phyloP scores from a whole-genome alignment of 371 early-diverging fungal species.

The Mortierella sp. region DNA sequence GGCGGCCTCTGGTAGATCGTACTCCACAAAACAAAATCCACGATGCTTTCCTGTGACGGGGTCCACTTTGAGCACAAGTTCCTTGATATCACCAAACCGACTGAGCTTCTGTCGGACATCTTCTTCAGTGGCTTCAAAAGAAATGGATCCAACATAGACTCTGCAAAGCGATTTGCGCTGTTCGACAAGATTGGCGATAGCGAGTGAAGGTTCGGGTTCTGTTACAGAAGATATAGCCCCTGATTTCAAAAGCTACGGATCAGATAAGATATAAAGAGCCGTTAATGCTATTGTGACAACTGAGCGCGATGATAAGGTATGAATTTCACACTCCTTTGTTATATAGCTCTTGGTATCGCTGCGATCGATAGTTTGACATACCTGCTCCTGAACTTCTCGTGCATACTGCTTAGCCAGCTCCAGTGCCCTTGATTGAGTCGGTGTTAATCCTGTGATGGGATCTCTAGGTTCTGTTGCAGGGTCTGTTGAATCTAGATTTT shows the following conservation, averaged over 20 bases:
- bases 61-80: slow-evolving; percentile 81
- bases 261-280: neutral
- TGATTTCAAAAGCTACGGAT: slow-evolving; percentile 29
- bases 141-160: slow-evolving; percentile 87
- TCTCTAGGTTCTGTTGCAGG: slow-evolving; percentile 23
- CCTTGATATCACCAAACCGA: slow-evolving; percentile 80
- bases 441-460: slow-evolving; percentile 36
- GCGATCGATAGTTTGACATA: slow-evolving; percentile 1
- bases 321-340: neutral
- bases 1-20: slow-evolving; percentile 86
- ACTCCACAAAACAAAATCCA: slow-evolving; percentile 91
- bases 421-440: slow-evolving; percentile 23
- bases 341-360: neutral
- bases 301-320: neutral
- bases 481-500: slow-evolving; percentile 13
- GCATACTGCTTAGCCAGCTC: slow-evolving; percentile 47
- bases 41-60: slow-evolving; percentile 81
- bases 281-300: too few species aligned
- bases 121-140: slow-evolving; percentile 81
- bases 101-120: slow-evolving; percentile 79
- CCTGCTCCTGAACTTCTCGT: slow-evolving; percentile 50
- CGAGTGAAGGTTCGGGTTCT: slow-evolving; percentile 48
- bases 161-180: slow-evolving; percentile 70
- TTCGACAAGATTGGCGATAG: slow-evolving; percentile 43
- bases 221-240: slow-evolving; percentile 32